Base-by-base conservation (phyloP, 1,284 basidiomycete genomes). In the Apiotrichum siamense region DNA sequence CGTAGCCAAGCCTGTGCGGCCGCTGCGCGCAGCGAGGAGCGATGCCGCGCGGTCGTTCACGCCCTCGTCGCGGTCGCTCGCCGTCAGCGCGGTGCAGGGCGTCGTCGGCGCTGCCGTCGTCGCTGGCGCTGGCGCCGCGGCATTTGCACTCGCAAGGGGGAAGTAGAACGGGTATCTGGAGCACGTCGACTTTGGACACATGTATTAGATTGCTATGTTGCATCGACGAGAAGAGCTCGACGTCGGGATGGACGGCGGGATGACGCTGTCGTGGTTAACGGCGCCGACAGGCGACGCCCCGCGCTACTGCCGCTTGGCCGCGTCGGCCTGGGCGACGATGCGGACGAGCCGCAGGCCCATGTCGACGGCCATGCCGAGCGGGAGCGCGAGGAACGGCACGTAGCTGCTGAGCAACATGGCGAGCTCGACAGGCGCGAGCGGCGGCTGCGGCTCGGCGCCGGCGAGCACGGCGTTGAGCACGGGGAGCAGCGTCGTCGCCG, bases 401-500 rank as follows among this genome's bases (percentile, higher is more conserved):
- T 90, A 91, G 61, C 81, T 83, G 11, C 78, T 77, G 13, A 89
- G 74, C n/a, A 90, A 75, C 37, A 84, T 65, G 18, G 75, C 83
- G 78, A 50, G 67, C 49, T 68, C 59, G 21, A 35, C 13, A 5
- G 41, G 47, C 10, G 58, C 60, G 44, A 64, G 55, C 10, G 63
- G 59, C 3, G 68, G 67, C 12, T 29, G 51, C 2, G 49, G 47
- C n/a, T 54, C 33, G 17, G 57, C 55, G 3, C 77, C 77, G 11
- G 74, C 65, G 23, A 87, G 64, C 36, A 90, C 67, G 24, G 81
- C 76, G 3, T 78, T 70, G 44, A 91, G 67, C 61, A 85, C 87
- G 0, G 88, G 81, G 17, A 88, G 69, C 2, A 84, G 83, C 0
- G 87, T 88, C 0, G 87, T 90, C 0, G 81, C 77, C 0, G 87